phyloP scores from a whole-genome alignment of 202 grass and related monocot species.

The Elaeis oleifera region DNA sequence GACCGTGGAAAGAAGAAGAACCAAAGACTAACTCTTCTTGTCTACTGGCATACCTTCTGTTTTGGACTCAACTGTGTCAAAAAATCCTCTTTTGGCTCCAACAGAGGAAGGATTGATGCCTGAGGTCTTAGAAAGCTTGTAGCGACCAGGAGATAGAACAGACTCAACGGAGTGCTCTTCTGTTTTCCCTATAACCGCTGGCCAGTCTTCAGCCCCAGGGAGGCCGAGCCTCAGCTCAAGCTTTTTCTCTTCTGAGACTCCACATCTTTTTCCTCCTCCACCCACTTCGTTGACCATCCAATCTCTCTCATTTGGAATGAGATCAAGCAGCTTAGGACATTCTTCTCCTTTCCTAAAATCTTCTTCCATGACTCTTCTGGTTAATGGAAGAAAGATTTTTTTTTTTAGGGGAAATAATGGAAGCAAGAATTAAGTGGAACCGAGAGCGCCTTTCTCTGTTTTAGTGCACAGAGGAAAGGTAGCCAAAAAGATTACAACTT shows the following conservation, averaged over 20 bases:
- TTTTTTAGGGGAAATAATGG: no score
- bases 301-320: conserved; percentile 22
- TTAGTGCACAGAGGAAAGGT: no score
- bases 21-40: background rate
- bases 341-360: conserved; percentile 8
- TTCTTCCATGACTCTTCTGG: conserved; percentile 15
- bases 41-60: conserved; percentile 3
- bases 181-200: background rate
- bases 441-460: no score
- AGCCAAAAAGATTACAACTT: no score
- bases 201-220: conserved; percentile 22
- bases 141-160: conserved; percentile 6
- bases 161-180: background rate
- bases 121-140: conserved; percentile 20
- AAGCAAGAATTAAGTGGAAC: no score
- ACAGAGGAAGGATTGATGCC: background rate
- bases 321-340: conserved; percentile 20
- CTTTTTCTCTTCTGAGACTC: conserved; percentile 36
- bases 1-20: background rate
- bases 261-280: conserved; percentile 22
- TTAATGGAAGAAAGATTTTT: background rate
- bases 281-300: conserved; percentile 2
- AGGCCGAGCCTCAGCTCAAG: conserved; percentile 76
- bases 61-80: background rate
- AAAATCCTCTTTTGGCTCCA: conserved; percentile 14